These are phyloP conservation scores for Casaregolazyma suthepensis DNA, from an alignment of 1,139 yeast species.

Conservation along the genomic window DNA sequence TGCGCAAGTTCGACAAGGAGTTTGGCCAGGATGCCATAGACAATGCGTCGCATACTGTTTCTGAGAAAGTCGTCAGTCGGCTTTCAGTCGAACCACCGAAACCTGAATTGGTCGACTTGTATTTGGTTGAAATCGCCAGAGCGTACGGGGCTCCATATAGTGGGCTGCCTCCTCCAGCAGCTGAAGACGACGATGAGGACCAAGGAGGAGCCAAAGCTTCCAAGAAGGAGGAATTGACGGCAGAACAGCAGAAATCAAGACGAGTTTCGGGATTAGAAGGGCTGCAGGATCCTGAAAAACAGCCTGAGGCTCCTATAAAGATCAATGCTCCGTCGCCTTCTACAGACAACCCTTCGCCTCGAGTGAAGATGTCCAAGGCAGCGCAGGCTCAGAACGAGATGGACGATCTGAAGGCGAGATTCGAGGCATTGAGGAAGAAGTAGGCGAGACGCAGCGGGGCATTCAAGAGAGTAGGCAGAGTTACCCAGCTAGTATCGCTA, in stretches of 20 bases:
- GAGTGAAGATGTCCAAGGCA: slow-evolving; percentile 20
- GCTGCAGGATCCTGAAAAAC: slow-evolving; percentile 23
- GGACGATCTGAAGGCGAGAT: slow-evolving; percentile 49
- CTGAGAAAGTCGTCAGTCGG: slow-evolving; percentile 57
- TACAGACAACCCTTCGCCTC: slow-evolving; percentile 41
- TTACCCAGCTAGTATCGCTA: too few relatives aligned
- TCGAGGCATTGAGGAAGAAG: slow-evolving; percentile 44
- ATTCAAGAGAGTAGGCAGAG: neutral
- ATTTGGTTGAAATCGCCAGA: slow-evolving; percentile 72
- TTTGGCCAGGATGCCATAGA: slow-evolving; percentile 60
- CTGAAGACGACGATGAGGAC: slow-evolving; percentile 29
- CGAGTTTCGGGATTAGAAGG: slow-evolving; percentile 21
- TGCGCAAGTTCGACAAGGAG: slow-evolving; percentile 57
- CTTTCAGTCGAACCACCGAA: slow-evolving; percentile 66
- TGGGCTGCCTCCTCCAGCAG: slow-evolving; percentile 40
- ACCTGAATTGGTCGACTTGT: slow-evolving; percentile 57
- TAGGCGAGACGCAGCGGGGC: neutral
- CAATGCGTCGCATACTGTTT: slow-evolving; percentile 50
- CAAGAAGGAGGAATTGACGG: slow-evolving; percentile 20
- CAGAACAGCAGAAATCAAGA: slow-evolving; percentile 18
- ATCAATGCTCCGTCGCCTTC: slow-evolving; percentile 43
- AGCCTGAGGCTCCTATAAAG: slow-evolving; percentile 39
- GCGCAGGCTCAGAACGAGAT: slow-evolving; percentile 32
- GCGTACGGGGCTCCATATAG: slow-evolving; percentile 76
- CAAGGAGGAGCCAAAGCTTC: slow-evolving; percentile 16